These are phyloP conservation scores for Xylaria arbuscula DNA, from an alignment of 2,329 filamentous ascomycete genomes.

Conservation along the genomic window DNA sequence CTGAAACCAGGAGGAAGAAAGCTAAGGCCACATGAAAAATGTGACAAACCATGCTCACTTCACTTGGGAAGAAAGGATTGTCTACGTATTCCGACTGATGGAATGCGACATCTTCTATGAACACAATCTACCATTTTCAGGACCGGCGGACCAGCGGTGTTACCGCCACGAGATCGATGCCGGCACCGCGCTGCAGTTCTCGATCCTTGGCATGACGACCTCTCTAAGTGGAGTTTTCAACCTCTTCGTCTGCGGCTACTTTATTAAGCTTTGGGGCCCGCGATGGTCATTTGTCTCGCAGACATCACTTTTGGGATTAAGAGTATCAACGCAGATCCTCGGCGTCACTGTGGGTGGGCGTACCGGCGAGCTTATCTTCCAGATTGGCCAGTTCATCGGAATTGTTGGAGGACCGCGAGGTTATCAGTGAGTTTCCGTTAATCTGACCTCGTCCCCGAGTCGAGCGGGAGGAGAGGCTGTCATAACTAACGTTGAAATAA, in stretches of 20 bases:
- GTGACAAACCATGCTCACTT: not conserved
- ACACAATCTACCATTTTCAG: slow-evolving; percentile 62
- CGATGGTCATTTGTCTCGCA: slow-evolving; percentile 71
- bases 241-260: slow-evolving; percentile 74
- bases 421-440: slow-evolving; percentile 60
- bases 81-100: slow-evolving; percentile 78
- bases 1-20: not conserved
- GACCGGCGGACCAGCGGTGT: slow-evolving; percentile 64
- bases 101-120: slow-evolving; percentile 77
- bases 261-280: slow-evolving; percentile 73
- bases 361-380: slow-evolving; percentile 74
- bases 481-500: not conserved
- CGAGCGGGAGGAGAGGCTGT: not conserved
- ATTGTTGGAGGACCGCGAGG: slow-evolving; percentile 75
- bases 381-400: slow-evolving; percentile 74
- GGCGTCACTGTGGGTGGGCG: slow-evolving; percentile 71
- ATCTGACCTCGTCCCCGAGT: not conserved
- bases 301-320: slow-evolving; percentile 71
- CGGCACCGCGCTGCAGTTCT: slow-evolving; percentile 70
- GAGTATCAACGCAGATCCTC: slow-evolving; percentile 71
- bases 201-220: slow-evolving; percentile 74
- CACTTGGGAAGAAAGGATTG: slow-evolving; percentile 50
- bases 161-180: slow-evolving; percentile 71
- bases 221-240: slow-evolving; percentile 74
- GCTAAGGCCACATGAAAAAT: too few relatives aligned